These are phyloP conservation scores for Steccherinum ochraceum DNA, from an alignment of 768 basidiomycete species.

Conservation along the genomic window DNA sequence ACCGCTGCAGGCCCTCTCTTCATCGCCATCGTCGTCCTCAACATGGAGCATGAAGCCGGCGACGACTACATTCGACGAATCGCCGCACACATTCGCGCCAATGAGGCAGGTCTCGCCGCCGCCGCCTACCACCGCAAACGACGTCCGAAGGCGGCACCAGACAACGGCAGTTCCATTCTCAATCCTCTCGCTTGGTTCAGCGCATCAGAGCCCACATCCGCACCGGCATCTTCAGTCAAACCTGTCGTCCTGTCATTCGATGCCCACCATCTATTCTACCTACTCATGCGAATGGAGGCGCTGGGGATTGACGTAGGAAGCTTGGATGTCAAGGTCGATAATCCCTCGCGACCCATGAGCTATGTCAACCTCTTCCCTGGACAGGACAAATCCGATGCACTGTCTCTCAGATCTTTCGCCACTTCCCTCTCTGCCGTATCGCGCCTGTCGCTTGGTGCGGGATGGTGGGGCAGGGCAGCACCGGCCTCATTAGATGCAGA, in stretches of 20 bases:
- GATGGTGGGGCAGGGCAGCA: slow-evolving; percentile 66
- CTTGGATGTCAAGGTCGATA: slow-evolving; percentile 70
- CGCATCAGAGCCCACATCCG: slow-evolving; percentile 22
- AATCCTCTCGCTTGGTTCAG: slow-evolving; percentile 63
- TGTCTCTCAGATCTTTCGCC: slow-evolving; percentile 68
- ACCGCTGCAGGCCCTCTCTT: slow-evolving; percentile 6
- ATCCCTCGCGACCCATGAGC: slow-evolving; percentile 71
- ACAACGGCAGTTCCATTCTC: slow-evolving; percentile 31
- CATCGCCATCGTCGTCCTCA: slow-evolving; percentile 15
- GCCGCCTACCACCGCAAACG: slow-evolving; percentile 47
- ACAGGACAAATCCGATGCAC: slow-evolving; percentile 63
- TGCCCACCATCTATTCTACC: slow-evolving; percentile 81
- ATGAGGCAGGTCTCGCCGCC: slow-evolving; percentile 71
- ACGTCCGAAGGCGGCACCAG: slow-evolving; percentile 25
- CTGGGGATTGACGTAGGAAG: slow-evolving; percentile 71
- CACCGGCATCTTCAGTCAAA: slow-evolving; percentile 33
- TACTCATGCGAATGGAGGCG: slow-evolving; percentile 82
- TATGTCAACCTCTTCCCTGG: slow-evolving; percentile 55
- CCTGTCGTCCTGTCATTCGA: slow-evolving; percentile 67
- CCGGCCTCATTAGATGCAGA: slow-evolving; percentile 60
- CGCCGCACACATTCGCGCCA: slow-evolving; percentile 62
- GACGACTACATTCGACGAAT: slow-evolving; percentile 72
- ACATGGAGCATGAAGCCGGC: slow-evolving; percentile 53
- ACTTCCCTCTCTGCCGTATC: slow-evolving; percentile 77
- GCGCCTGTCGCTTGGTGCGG: slow-evolving; percentile 60